Base-by-base conservation (phyloP, 352 stramenopile species). In the Pythium insidiosum region DNA sequence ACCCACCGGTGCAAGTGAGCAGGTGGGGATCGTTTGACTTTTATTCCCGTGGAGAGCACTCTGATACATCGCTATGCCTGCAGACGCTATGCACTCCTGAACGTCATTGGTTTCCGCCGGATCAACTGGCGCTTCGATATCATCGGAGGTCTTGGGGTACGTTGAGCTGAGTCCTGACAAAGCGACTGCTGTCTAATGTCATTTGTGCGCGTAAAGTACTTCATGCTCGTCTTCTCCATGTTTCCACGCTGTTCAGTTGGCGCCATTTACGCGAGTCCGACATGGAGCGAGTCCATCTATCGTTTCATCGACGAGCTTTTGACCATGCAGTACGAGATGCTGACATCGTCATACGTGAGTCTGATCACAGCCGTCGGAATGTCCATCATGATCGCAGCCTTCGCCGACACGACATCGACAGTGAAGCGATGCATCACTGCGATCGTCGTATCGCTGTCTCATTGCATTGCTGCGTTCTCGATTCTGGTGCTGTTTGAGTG, bases 91-190 rank as follows among this genome's bases (percentile, higher is more conserved):
- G 70, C 81, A 10, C 40, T 94, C 28, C 53, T 94, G 22, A 94
- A 91, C 35, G 78, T 91, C 12, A 74, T 94, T 42, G 81, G 80
- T 33, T 97, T 97, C 63, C 85, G 88, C 2, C 89, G 85, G 38
- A 85, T 94, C 44, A 96, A 96, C 53, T 97, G 90, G 90, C 70
- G 86, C 19, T 94, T 97, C 36, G 90, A 97, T 68, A 75, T 96
- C 37, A 70, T 97, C 18, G 88, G 88, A 22, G 83, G 83, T 40
- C 54, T 95, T 43, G 74, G 68, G 55, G 81, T 91, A 69, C 28
- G 72, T 66, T 33, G 13, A 39, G 6, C 3, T 36, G 38, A 5
- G 13, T 23, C 22, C 40, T 22, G 40, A 16, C 40, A 25, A 10
- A 33, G 6, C 15, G n/a, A 31, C 26, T 26, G 28, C 28, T 48